Evolutionary conservation across 2,329 filamentous ascomycete species (phyloP), one percentile per base, ranked within the genome.

Genomic region (Colletotrichum eremochloae): DNA sequence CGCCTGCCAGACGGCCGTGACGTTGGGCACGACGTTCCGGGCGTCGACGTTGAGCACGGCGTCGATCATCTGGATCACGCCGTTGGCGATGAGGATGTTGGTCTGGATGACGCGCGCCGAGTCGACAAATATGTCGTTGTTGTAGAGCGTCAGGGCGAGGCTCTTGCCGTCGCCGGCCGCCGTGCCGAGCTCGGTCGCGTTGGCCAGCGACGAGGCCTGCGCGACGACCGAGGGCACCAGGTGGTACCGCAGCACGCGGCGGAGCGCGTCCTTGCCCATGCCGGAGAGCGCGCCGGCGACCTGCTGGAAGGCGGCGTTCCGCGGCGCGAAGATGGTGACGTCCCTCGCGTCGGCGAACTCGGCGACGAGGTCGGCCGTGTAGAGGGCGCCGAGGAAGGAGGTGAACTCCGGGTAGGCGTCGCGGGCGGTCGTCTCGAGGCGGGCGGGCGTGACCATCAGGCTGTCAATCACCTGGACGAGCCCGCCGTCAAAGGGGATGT

Each of bases 51-150:
- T 87, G 33, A 88, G 80, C 11, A 87, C 84, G 67, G 82, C 83
- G 77, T 91, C 88, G 61, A 90, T 83, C 48, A 90, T 81, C 77
- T 91, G 89, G 14, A 90, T 78, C 50, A 90, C 86, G 55, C 89
- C 89, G 76, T 90, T 90, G 72, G 86, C 84, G 55, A 89, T 79
- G n/a, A 91, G 80, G 46, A 89, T 83, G 74, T 90, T 86, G 0
- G 85, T 81, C 72, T 83, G 81, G 31, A 87, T 79, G 40, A 91
- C 81, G 75, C 85, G 83, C 8, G 87, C 87, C 31, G 84, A 82
- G 80, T 89, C 87, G 75, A 88, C 80, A 74, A 82, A 88, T 76
- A 84, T 87, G 74, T 83, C 83, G 62, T 84, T 82, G 46, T 82
- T 74, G 58, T 60, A 70, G 8, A 67, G 56, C 24, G 72, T 75